Evolutionary conservation across 768 basidiomycete species (phyloP).

Genomic region (Coprinopsis cinerea): DNA sequence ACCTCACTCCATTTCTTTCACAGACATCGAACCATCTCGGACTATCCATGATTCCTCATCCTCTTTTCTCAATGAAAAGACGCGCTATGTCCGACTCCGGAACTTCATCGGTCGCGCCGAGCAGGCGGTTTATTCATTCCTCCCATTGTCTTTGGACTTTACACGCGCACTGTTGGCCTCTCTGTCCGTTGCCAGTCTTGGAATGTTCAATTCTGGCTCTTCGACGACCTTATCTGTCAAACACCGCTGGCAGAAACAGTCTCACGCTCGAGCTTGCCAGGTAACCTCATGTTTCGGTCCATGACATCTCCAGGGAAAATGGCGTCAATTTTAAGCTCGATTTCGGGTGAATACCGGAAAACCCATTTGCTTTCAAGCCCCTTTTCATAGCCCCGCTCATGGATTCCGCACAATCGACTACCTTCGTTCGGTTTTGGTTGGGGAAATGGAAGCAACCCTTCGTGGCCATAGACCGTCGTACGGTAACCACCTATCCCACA

Average conservation of each 20-base stretch:
- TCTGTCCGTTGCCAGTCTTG: not conserved
- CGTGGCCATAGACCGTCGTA: not conserved
- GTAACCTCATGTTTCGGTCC: not conserved
- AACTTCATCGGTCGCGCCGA: conserved; percentile 2
- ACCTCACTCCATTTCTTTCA: not conserved
- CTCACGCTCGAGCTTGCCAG: not conserved
- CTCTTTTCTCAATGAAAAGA: not conserved
- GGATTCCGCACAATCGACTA: not conserved
- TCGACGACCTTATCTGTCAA: too few relatives aligned
- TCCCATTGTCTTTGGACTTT: not conserved
- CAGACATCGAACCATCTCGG: not conserved
- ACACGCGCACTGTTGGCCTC: not conserved
- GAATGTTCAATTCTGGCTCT: not conserved
- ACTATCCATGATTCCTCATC: not conserved
- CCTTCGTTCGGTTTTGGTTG: not conserved
- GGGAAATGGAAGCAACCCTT: not conserved
- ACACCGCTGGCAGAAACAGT: not conserved
- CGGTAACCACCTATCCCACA: not conserved
- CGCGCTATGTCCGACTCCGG: conserved; percentile 1
- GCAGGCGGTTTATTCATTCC: not conserved
- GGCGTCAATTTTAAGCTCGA: not conserved
- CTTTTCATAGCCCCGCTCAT: not conserved
- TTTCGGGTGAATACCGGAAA: conserved; percentile 1
- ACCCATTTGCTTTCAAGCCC: too few relatives aligned
- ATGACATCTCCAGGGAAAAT: not conserved